Conservation (phyloP, 2,329 filamentous ascomycete genomes). For the Lachnellula hyalina region DNA sequence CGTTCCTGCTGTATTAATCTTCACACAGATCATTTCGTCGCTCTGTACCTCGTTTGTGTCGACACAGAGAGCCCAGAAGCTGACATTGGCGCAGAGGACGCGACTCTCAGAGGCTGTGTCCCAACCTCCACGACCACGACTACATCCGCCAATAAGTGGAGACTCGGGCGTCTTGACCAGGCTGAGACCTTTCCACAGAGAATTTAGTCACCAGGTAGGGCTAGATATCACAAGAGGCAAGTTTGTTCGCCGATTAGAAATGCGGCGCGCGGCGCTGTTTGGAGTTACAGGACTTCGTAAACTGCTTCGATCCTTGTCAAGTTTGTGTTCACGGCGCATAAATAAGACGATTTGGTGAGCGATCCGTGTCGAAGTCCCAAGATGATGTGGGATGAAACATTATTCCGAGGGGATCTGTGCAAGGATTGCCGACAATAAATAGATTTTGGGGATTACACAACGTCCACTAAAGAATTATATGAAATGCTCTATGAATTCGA, state of each 20-base stretch:
- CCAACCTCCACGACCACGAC: slow-evolving; percentile 7
- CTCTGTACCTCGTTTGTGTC: neutral
- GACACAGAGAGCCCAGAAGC: neutral
- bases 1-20: neutral
- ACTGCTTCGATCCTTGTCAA: slow-evolving; percentile 17
- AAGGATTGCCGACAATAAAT: slow-evolving; percentile 12
- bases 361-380: slow-evolving; percentile 13
- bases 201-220: slow-evolving; percentile 2
- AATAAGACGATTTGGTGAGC: slow-evolving; percentile 12
- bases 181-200: slow-evolving; percentile 9
- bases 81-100: neutral
- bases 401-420: slow-evolving; percentile 21
- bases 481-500: neutral
- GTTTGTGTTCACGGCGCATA: slow-evolving; percentile 12
- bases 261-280: slow-evolving; percentile 5
- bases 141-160: slow-evolving; percentile 7
- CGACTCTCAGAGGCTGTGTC: slow-evolving; percentile 7
- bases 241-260: slow-evolving; percentile 5
- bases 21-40: neutral
- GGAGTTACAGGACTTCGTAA: neutral
- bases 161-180: slow-evolving; percentile 13
- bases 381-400: slow-evolving; percentile 26
- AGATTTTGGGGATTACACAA: slow-evolving; percentile 10
- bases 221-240: slow-evolving; percentile 8
- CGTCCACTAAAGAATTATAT: neutral